Percentiles rank a stretch among this genome's conserved stretches.
These are phyloP conservation scores for Zasmidium angulare DNA, from an alignment of 2,329 filamentous ascomycete species.

Conservation along the genomic window DNA sequence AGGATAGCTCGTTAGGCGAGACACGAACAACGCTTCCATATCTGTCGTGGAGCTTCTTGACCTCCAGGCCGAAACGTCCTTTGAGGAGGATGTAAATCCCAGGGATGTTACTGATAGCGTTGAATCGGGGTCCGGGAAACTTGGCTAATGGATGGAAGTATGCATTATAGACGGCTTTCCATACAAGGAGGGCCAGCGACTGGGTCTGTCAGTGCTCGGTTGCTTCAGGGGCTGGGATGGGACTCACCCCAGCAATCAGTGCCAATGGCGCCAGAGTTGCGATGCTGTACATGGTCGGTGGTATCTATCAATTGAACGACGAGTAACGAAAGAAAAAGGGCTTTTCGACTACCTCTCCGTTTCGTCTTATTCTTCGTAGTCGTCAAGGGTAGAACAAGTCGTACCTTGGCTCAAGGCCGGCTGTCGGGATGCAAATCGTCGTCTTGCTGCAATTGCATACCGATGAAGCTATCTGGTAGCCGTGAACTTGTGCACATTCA, in stretches of 20 bases:
- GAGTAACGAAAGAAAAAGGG: neutral
- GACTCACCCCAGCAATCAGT: conserved; percentile 9
- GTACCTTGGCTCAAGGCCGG: conserved; percentile 11
- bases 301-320: neutral
- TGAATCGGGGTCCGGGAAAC: conserved; percentile 43
- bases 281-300: conserved; percentile 11
- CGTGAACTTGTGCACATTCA: neutral
- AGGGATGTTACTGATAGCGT: conserved; percentile 21
- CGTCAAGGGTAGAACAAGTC: neutral
- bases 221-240: neutral
- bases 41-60: conserved; percentile 46
- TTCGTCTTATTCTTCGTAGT: neutral
- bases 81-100: conserved; percentile 20
- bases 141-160: conserved; percentile 44
- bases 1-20: conserved; percentile 9
- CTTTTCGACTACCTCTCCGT: neutral
- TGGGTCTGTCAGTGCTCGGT: neutral
- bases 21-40: conserved; percentile 34
- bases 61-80: conserved; percentile 17
- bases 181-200: conserved; percentile 7
- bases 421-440: neutral
- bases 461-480: neutral
- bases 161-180: conserved; percentile 36
- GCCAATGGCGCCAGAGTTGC: conserved; percentile 10
- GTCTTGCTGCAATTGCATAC: neutral